A percentile compares a stretch with the other conserved stretches of the same genome.
Evolutionary conservation across 2,329 filamentous ascomycete genomes (phyloP).

Genomic region (Fusarium marasasianum): DNA sequence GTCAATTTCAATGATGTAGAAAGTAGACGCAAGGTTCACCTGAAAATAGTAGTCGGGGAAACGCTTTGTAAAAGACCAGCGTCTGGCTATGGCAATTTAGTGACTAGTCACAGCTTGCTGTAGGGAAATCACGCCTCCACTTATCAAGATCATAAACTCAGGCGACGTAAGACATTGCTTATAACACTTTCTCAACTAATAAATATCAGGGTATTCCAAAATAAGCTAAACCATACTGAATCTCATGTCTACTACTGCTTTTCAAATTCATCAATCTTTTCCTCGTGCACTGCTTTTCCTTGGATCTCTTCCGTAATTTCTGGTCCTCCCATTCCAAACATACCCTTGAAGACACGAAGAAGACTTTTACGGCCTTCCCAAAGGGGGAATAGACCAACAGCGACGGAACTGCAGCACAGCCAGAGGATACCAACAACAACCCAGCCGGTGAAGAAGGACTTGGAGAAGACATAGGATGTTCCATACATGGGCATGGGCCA

Average conservation of each 20-base stretch:
- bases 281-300: slow-evolving; percentile 2
- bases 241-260: slow-evolving; percentile 1
- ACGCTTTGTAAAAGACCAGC: neutral
- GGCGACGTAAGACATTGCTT: neutral
- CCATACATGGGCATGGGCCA: slow-evolving; percentile 97
- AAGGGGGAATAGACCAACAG: slow-evolving; percentile 82
- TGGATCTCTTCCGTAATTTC: neutral
- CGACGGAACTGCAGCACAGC: slow-evolving; percentile 75
- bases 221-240: too few relatives aligned
- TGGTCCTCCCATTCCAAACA: slow-evolving; percentile 25
- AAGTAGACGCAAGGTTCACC: neutral
- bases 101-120: neutral
- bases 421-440: slow-evolving; percentile 76
- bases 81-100: slow-evolving; percentile 7
- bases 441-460: slow-evolving; percentile 77
- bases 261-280: slow-evolving; percentile 23
- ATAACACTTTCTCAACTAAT: neutral
- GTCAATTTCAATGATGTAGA: rapidly evolving
- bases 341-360: slow-evolving; percentile 26
- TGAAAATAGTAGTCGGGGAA: neutral
- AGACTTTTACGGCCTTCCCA: slow-evolving; percentile 72
- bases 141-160: neutral
- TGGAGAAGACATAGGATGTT: slow-evolving; percentile 71
- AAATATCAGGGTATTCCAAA: neutral
- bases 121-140: neutral